Evolutionary conservation across 305 asterid species (phyloP), one percentile per base, ranked within the genome.

Genomic region (Fraxinus dipetala): DNA sequence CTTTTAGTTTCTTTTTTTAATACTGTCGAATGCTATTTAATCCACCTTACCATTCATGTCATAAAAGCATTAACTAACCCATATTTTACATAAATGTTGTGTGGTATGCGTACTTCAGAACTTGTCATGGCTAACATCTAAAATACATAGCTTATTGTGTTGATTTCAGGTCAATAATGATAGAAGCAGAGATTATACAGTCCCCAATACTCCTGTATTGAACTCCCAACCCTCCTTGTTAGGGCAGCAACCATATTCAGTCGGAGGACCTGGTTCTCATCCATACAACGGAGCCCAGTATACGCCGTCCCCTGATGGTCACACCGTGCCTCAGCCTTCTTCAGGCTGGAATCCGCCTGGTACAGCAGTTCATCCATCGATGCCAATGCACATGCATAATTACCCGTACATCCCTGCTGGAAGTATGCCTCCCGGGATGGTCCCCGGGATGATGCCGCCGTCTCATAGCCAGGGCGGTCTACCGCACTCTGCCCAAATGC

Each of bases 111-210:
- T 54, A 54, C 65, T 54, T 54, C 20, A 16, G 24, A 54, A 6
- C 26, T 54, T n/a, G 3, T 16, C 8, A 6, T 7, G 72, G 34
- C 72, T 22, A 9, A 63, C 16, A 26, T 26, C 73, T 65, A 65
- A 65, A 24, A 28, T 65, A 0, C n/a, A 4, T 7, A 65, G 35
- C 73, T 65, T 22, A 65, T 11, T 40, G 5, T 78, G 28, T 16
- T 83, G 80, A 78, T 85, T 84, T 83, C 93, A 94, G 98, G 89
- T 93, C 69, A 94, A 92, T 85, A 94, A 93, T 34, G 97, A 94
- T 78, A 87, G 97, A 59, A 89, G 97, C 89, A 90, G 97, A 85
- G 97, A 93, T 86, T 94, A 93, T 72, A 94, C 95, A 78, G 88
- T 84, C 78, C 87, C 98, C 72, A 88, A 31, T 82, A 81, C 87